Evolutionary conservation across 441 rosid species (phyloP).

Genomic region (Jatropha podagrica): DNA sequence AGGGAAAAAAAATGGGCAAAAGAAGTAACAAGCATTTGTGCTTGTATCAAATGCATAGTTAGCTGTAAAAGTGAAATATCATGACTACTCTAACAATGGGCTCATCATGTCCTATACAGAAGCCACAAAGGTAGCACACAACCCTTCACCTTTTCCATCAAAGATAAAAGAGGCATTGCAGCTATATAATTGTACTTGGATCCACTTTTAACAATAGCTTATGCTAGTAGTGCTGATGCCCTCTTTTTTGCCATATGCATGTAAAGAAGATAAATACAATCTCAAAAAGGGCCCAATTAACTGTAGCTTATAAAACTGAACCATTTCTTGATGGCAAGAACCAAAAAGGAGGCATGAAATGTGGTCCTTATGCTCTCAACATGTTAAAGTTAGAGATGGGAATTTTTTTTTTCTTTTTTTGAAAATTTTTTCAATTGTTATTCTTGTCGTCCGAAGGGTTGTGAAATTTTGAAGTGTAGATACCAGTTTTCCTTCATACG

Average conservation of each 20-base stretch:
- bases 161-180: neutral
- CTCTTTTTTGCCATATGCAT: neutral
- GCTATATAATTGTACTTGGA: neutral
- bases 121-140: slow-evolving; percentile 1
- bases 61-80: slow-evolving; percentile 12
- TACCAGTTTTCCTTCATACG: neutral
- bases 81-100: neutral
- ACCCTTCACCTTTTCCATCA: neutral
- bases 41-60: slow-evolving; percentile 12
- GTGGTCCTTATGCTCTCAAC: slow-evolving; percentile 16
- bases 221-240: neutral
- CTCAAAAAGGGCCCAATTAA: too few relatives aligned
- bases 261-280: too few relatives aligned
- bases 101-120: neutral
- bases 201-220: neutral
- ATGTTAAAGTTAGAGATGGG: slow-evolving; percentile 9
- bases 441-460: slow-evolving; percentile 28
- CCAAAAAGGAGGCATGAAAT: neutral
- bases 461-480: slow-evolving; percentile 6
- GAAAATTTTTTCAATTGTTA: neutral
- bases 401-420: neutral
- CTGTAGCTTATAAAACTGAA: neutral
- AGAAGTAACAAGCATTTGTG: neutral
- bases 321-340: neutral
- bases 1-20: neutral